phyloP scores from a whole-genome alignment of 1,284 basidiomycete genomes.

The Ceratobasidium sp. region DNA sequence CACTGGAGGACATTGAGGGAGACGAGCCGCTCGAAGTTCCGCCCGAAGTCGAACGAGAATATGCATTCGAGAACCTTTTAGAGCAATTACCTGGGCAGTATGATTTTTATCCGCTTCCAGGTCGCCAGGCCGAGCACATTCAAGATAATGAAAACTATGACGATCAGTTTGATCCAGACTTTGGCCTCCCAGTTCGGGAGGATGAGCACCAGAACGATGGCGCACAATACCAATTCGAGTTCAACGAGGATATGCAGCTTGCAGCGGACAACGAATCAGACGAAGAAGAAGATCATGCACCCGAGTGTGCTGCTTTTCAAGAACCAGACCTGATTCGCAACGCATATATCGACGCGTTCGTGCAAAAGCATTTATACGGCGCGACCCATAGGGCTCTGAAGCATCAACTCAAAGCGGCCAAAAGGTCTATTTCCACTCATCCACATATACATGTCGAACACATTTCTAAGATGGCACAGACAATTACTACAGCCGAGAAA shows the following conservation, averaged over 20 bases:
- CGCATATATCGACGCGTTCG: slow-evolving; percentile 23
- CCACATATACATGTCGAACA: not conserved
- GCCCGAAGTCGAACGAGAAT: not conserved
- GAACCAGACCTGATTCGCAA: slow-evolving; percentile 11
- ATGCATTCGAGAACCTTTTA: not conserved
- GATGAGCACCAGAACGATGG: not conserved
- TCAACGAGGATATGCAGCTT: not conserved
- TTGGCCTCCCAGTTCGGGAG: slow-evolving; percentile 4
- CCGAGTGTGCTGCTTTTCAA: not conserved
- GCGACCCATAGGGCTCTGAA: no score
- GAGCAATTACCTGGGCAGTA: not conserved
- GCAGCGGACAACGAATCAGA: not conserved
- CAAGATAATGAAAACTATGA: not conserved
- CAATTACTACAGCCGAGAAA: slow-evolving; percentile 8
- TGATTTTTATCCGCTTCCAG: not conserved
- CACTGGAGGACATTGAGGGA: no score
- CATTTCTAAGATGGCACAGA: slow-evolving; percentile 19
- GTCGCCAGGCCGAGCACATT: not conserved
- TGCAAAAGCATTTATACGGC: slow-evolving; percentile 17
- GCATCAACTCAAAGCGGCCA: slow-evolving; percentile 21
- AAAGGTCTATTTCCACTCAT: not conserved
- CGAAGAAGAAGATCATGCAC: not conserved
- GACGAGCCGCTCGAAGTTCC: not conserved
- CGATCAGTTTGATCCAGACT: not conserved
- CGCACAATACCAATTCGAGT: not conserved